These are phyloP conservation scores for Tetrahymena malaccensis DNA, from an alignment of 73 alveolate genomes.

Conservation along the genomic window DNA sequence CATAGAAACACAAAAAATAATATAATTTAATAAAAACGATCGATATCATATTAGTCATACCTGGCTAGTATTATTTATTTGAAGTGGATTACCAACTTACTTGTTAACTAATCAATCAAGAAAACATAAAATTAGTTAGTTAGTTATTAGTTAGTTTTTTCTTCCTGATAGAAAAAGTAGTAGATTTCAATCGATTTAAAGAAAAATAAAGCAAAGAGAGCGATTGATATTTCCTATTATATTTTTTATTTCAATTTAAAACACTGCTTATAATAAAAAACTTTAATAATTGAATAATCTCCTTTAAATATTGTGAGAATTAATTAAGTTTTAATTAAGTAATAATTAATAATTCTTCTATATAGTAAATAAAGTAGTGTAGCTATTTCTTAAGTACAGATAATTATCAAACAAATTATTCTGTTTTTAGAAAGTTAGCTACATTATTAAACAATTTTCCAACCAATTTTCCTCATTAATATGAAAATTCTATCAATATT, in stretches of 20 bases:
- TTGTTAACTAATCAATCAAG: background rate
- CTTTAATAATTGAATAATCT: background rate
- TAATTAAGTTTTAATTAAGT: background rate
- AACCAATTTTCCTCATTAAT: background rate
- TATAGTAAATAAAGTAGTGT: background rate
- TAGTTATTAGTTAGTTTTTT: background rate
- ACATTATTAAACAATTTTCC: background rate
- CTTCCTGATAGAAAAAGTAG: background rate
- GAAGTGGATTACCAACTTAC: background rate
- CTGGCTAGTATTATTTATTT: background rate
- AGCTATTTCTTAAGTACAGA: background rate
- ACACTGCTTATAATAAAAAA: background rate
- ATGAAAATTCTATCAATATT: background rate
- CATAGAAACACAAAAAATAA: no score
- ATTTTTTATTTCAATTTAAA: background rate
- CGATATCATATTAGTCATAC: no score
- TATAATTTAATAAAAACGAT: no score
- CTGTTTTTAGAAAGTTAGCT: background rate
- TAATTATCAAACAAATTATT: background rate
- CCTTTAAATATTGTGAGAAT: background rate
- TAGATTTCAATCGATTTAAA: background rate
- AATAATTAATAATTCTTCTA: background rate
- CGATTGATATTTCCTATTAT: background rate
- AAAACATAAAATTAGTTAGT: background rate
- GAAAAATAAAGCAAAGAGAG: background rate